Conservation (phyloP, 1,284 basidiomycete genomes). For the Gymnopus androsaceus region DNA sequence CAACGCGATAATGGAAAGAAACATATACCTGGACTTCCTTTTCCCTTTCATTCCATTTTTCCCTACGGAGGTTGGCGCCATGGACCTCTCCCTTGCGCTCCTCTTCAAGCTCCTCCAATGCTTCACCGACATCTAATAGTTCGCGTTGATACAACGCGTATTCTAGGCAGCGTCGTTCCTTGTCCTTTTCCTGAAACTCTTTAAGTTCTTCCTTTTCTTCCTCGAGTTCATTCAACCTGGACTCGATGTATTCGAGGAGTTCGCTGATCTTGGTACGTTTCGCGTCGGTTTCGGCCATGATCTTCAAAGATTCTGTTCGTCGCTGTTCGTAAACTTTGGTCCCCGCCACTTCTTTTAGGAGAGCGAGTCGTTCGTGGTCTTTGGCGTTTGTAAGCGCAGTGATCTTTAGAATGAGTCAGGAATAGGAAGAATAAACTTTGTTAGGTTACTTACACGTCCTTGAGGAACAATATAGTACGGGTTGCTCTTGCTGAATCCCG, state of each 20-base stretch:
- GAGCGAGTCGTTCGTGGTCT: constrained; percentile 89
- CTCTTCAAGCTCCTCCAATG: constrained; percentile 82
- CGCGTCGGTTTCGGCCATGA: constrained; percentile 95
- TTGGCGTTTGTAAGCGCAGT: constrained; percentile 97
- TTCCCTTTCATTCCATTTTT: constrained; percentile 83
- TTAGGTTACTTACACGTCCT: constrained; percentile 72
- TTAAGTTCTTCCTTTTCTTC: constrained; percentile 98
- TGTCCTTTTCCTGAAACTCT: constrained; percentile 95
- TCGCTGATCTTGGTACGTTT: constrained; percentile 93
- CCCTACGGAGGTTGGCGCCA: constrained; percentile 76
- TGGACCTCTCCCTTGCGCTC: constrained; percentile 85
- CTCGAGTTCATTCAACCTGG: constrained; percentile 87
- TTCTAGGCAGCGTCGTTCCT: constrained; percentile 92
- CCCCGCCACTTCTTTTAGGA: constrained; percentile 97
- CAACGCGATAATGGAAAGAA: background rate
- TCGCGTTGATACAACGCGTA: constrained; percentile 94
- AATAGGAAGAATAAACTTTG: background rate
- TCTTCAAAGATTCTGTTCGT: constrained; percentile 87
- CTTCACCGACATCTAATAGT: constrained; percentile 83
- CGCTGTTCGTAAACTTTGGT: constrained; percentile 98
- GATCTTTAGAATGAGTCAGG: constrained; percentile 56
- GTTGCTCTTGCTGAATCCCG: constrained; percentile 96
- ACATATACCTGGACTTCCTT: constrained; percentile 74
- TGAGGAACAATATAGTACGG: constrained; percentile 99
- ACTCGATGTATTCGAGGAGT: constrained; percentile 88